Evolutionary conservation across 208 protist species (phyloP).

Genomic region (Wallacemonas sp.): DNA sequence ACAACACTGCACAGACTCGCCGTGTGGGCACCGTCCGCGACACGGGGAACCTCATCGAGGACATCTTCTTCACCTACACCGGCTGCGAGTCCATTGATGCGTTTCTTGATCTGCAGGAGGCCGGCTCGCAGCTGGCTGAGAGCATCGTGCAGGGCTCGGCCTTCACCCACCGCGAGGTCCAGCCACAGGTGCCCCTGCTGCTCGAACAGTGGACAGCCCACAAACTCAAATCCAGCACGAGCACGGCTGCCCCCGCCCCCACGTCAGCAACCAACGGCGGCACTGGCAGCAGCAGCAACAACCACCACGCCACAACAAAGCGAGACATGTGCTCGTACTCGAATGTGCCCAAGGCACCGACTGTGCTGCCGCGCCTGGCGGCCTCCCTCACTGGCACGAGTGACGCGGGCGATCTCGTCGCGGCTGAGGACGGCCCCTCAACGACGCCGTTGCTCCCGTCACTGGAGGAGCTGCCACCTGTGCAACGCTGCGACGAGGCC

Average conservation of each 20-base stretch:
- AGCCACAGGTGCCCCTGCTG: slow-evolving; percentile 36
- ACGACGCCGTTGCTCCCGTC: slow-evolving; percentile 27
- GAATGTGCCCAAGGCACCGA: slow-evolving; percentile 5
- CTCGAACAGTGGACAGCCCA: slow-evolving; percentile 35
- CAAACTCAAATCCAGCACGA: slow-evolving; percentile 16
- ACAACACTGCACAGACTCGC: slow-evolving; percentile 7
- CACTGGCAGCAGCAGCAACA: neutral
- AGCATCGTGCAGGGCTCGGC: slow-evolving; percentile 43
- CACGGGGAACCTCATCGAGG: slow-evolving; percentile 45
- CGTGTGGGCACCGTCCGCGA: slow-evolving; percentile 7
- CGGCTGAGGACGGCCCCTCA: neutral
- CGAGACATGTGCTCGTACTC: slow-evolving; percentile 8
- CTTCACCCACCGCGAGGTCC: slow-evolving; percentile 49
- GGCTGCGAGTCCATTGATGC: slow-evolving; percentile 38
- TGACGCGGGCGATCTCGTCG: slow-evolving; percentile 2
- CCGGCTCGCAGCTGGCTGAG: slow-evolving; percentile 34
- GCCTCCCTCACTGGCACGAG: neutral
- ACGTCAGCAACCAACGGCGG: neutral
- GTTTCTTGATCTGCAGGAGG: slow-evolving; percentile 48
- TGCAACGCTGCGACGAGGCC: slow-evolving; percentile 32
- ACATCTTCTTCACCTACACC: slow-evolving; percentile 66
- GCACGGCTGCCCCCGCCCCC: neutral
- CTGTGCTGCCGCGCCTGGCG: slow-evolving; percentile 4
- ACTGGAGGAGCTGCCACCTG: slow-evolving; percentile 39
- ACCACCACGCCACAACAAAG: neutral